These are phyloP conservation scores for Trichoderma polysporum DNA, from an alignment of 2,329 filamentous ascomycete species.

Conservation along the genomic window DNA sequence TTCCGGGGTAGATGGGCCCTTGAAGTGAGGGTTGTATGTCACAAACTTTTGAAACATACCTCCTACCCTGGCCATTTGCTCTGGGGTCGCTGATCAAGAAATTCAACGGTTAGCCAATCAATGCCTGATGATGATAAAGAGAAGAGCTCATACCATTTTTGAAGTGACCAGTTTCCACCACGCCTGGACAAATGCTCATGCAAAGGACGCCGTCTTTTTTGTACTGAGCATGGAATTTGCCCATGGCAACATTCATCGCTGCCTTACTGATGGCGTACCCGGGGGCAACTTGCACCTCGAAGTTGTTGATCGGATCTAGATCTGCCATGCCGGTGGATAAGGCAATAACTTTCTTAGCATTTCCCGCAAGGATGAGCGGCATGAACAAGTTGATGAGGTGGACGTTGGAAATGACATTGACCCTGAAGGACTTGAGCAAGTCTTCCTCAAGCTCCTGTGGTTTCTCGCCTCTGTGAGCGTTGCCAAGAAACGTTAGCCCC, in stretches of 20 bases:
- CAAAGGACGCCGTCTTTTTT: not conserved
- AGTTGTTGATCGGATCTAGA: not conserved
- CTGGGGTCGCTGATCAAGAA: not conserved
- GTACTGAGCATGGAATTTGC: not conserved
- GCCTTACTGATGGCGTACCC: conserved; percentile 8
- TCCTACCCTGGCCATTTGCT: not conserved
- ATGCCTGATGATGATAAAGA: too few species aligned
- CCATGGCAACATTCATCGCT: not conserved
- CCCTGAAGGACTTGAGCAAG: not conserved
- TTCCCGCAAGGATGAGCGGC: not conserved
- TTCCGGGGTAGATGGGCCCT: not conserved
- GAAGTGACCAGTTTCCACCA: not conserved
- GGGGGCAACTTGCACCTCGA: not conserved
- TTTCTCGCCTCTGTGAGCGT: not conserved
- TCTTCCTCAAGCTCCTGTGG: not conserved
- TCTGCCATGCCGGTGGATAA: conserved; percentile 9
- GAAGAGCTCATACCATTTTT: not conserved
- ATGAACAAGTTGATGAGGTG: conserved; percentile 2
- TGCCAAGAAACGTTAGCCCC: not conserved
- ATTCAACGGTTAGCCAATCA: not conserved
- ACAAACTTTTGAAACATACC: not conserved
- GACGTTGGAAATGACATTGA: not conserved
- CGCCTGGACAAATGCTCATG: not conserved
- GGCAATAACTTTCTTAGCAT: not conserved
- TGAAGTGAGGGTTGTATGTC: not conserved